A percentile compares a stretch with the other conserved stretches of the same genome.
Evolutionary conservation across 306 rosid genomes (phyloP).

Genomic region (Rosa chinensis): DNA sequence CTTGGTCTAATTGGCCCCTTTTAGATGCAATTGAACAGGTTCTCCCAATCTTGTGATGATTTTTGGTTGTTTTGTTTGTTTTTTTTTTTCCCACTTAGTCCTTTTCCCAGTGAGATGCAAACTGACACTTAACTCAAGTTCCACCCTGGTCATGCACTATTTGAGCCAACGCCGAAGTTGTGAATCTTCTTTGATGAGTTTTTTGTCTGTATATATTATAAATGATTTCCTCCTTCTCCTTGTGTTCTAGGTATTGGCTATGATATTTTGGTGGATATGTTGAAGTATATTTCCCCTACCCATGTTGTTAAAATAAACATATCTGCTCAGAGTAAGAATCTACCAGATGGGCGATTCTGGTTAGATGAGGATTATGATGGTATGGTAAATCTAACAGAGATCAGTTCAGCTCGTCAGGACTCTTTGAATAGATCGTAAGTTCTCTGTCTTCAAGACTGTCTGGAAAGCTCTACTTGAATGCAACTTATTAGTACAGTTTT

Average conservation of each 20-base stretch:
- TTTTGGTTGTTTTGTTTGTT: neutral
- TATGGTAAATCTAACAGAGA: slow-evolving; percentile 58
- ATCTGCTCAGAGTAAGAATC: slow-evolving; percentile 64
- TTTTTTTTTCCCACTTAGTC: neutral
- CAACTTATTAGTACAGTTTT: neutral
- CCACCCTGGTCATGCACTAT: neutral
- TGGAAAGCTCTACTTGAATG: neutral
- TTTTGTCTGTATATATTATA: neutral
- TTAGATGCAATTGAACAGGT: slow-evolving; percentile 14
- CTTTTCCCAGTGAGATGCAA: neutral
- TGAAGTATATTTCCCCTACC: slow-evolving; percentile 70
- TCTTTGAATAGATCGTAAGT: slow-evolving; percentile 77
- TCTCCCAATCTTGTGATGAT: slow-evolving; percentile 10
- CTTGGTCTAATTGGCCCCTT: neutral
- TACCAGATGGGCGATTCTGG: slow-evolving; percentile 87
- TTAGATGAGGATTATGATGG: slow-evolving; percentile 41
- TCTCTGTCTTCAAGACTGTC: slow-evolving; percentile 4
- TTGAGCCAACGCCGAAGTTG: slow-evolving; percentile 1
- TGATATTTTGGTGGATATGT: slow-evolving; percentile 69
- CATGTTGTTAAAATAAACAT: slow-evolving; percentile 78
- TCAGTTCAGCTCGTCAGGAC: slow-evolving; percentile 72
- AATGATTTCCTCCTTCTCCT: slow-evolving; percentile 24
- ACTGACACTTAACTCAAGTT: neutral
- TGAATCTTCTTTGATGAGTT: slow-evolving; percentile 15
- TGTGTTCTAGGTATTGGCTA: slow-evolving; percentile 73